These are phyloP conservation scores for Tieghemiomyces parasiticus DNA, from an alignment of 192 early-diverging fungal species.

Conservation along the genomic window DNA sequence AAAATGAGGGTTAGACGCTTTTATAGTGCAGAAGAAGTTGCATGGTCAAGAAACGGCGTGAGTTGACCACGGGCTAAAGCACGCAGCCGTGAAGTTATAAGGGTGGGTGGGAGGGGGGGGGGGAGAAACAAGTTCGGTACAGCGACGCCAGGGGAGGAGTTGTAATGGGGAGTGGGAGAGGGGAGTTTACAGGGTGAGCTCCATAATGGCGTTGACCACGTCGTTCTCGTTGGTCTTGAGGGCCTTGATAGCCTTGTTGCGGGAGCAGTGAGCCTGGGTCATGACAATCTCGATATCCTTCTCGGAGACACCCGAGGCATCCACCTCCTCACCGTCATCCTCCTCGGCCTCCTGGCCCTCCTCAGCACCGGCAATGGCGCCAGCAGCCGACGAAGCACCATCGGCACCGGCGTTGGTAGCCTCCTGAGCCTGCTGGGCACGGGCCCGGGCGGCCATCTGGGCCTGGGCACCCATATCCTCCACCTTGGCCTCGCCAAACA, in stretches of 20 bases:
- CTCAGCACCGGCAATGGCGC: constrained; percentile 25
- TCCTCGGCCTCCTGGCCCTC: constrained; percentile 16
- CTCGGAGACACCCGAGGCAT: constrained; percentile 66
- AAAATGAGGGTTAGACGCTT: background rate
- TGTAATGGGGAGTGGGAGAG: background rate
- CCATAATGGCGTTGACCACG: constrained; percentile 97
- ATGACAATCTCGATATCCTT: constrained; percentile 92
- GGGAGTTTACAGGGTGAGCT: constrained; percentile 21
- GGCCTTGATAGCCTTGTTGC: constrained; percentile 82
- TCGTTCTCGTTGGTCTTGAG: constrained; percentile 77
- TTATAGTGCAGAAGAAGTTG: background rate
- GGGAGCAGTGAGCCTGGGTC: constrained; percentile 71
- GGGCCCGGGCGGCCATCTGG: constrained; percentile 39
- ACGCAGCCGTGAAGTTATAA: background rate
- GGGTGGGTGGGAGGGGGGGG: background rate
- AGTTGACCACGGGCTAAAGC: background rate
- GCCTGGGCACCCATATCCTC: constrained; percentile 71
- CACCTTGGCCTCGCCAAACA: constrained; percentile 87
- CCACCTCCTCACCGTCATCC: constrained; percentile 42
- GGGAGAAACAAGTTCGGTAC: background rate
- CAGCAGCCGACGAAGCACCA: constrained; percentile 20
- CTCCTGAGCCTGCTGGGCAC: constrained; percentile 42
- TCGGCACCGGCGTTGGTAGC: constrained; percentile 20
- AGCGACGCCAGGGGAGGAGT: background rate
- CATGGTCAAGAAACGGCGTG: background rate